phyloP scores from a whole-genome alignment of 306 rosid genomes.

The Carpinus fangiana region DNA sequence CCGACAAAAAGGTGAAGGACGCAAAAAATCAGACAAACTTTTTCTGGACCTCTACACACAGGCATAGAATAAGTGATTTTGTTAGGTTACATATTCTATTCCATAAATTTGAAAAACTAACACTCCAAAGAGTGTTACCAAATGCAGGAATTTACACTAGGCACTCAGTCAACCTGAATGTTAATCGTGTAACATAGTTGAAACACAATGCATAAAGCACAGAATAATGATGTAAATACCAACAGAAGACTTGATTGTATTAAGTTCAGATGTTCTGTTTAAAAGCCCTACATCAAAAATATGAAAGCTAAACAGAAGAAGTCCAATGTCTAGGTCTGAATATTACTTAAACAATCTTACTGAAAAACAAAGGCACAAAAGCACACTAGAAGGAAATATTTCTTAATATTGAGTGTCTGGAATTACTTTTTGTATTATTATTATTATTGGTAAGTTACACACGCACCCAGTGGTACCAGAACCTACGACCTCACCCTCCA shows the following conservation, averaged over 20 bases:
- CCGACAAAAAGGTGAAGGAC: constrained; percentile 66
- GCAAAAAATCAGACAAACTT: constrained; percentile 69
- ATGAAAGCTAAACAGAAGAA: background rate
- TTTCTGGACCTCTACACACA: constrained; percentile 78
- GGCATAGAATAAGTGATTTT: constrained; percentile 30
- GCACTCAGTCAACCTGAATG: background rate
- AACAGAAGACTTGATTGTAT: background rate
- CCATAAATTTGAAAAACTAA: background rate
- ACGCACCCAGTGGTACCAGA: too few relatives aligned
- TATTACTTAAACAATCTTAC: background rate
- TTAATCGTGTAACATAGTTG: background rate
- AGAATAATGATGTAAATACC: background rate
- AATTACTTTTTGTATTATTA: background rate
- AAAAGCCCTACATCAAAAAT: background rate
- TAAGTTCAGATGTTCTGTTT: background rate
- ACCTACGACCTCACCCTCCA: too few relatives aligned
- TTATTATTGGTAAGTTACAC: too few relatives aligned
- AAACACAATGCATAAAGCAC: background rate
- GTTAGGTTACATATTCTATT: constrained; percentile 14
- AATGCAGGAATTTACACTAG: background rate
- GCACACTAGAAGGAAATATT: background rate
- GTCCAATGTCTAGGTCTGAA: background rate
- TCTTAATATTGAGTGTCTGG: background rate
- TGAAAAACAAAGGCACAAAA: background rate
- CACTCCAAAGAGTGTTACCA: background rate